Evolutionary conservation across 2,329 filamentous ascomycete genomes (phyloP), one percentile per base, ranked within the genome.

Genomic region (Aspergillus udagawae): DNA sequence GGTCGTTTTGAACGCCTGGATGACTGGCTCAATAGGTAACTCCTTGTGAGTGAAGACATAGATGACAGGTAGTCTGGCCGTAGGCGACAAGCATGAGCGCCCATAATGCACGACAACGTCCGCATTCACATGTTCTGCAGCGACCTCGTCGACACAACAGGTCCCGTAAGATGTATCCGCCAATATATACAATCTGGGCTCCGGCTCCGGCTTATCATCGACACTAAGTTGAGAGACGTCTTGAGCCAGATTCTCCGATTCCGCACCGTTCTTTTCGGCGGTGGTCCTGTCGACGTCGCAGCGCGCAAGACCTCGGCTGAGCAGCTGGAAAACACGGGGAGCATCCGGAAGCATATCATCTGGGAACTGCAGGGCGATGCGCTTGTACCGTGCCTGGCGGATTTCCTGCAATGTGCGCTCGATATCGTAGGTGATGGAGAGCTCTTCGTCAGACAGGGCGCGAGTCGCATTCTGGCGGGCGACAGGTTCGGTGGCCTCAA

Each of bases 111-210:
- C 88, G 1, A 97, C 90, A 0, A 92, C 90, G 60, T 97, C 89
- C 6, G 94, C 92, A 67, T 91, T 83, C 17, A 91, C 89, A 72
- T 99, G 94, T 73, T 99, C 92, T 2, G 94, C 94, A 0, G 94
- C 94, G 44, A 97, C 88, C 77, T 99, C 94, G 69, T 99, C 94
- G 20, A 97, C 92, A 69, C 94, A 99, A 76, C 94, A 99, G 0
- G 93, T 88, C 58, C 94, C 95, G 75, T 97, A 99, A 1, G 93
- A 97, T 2, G 94, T 97, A 73, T 99, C 94, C 32, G 89, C 94
- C 20, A 99, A 80, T 59, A 99, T 92, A 66, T 90, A 96, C 53
- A 97, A 80, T 47, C 75, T 77, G 8, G 73, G 69, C 2, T 74
- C 64, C 38, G 62, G 60, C 9, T 69, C 65, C 1, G 52, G 50